Evolutionary conservation across 441 rosid species (phyloP), one percentile per base, ranked within the genome.

Genomic region (Populus hybrid): DNA sequence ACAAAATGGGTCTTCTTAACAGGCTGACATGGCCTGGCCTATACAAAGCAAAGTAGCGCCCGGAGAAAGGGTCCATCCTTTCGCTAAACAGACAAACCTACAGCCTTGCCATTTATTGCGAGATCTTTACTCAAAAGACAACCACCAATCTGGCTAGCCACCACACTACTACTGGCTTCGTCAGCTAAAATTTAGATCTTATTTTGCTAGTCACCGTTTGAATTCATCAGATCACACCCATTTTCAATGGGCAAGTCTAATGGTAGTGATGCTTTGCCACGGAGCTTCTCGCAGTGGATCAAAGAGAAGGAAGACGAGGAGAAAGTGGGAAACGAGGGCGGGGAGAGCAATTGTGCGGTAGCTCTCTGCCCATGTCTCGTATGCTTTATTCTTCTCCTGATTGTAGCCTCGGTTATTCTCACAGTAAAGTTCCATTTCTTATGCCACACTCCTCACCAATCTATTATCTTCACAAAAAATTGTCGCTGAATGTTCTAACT

Each of bases 361-460:
- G 78, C 84, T 81, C 90, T 88, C 70, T 89, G 83, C 76, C 94
- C 91, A 73, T 86, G 87, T 82, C 82, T 91, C 81, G 85, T 85
- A 71, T 89, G 93, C 73, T 75, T 91, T 72, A 74, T 87, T 73
- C 85, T 90, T 73, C 79, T 87, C 16, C 79, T 90, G 23, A 81
- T 94, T 57, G 78, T 86, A 40, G 81, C 87, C 69, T 82, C 86
- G 26, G 79, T 90, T 65, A 67, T 88, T 69, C 90, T 89, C 73
- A 67, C 72, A 69, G 74, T 91, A 86, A 90, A 89, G 84, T 85
- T 90, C 82, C 91, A 78, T 79, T 71, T 88, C 30, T 83, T 90
- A 76, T 91, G 89, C 85, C 92, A 86, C 81, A 87, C 91, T 20
- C 95, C 95, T 53, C 89, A 90, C 65, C 91, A 72, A 72, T 86